These are phyloP conservation scores for Coniochaeta ligniaria DNA, from an alignment of 2,329 filamentous ascomycete species.

Conservation along the genomic window DNA sequence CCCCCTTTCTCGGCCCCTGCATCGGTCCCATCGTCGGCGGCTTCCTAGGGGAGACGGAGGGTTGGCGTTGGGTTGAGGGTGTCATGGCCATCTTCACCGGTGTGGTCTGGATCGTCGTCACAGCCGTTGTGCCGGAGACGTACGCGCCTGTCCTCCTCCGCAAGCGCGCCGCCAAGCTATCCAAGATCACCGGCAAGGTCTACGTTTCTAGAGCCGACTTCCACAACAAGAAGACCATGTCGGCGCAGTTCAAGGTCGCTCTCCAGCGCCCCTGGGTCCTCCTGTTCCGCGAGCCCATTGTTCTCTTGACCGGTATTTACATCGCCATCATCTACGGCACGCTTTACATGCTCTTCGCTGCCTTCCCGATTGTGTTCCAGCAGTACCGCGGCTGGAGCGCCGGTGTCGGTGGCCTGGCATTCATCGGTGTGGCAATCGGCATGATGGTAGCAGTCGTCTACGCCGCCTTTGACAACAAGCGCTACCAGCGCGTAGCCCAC, in stretches of 20 bases:
- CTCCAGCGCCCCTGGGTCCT: slow-evolving; percentile 61
- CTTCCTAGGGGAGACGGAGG: slow-evolving; percentile 55
- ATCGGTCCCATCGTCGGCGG: slow-evolving; percentile 53
- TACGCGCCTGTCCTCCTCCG: slow-evolving; percentile 53
- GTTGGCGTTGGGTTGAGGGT: slow-evolving; percentile 66
- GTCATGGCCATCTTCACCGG: slow-evolving; percentile 59
- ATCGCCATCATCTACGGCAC: slow-evolving; percentile 55
- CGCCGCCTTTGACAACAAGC: slow-evolving; percentile 46
- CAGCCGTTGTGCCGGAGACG: slow-evolving; percentile 50
- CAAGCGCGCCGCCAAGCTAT: slow-evolving; percentile 42
- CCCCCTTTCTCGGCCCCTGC: slow-evolving; percentile 46
- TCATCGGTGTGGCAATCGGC: slow-evolving; percentile 62
- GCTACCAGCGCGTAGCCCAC: slow-evolving; percentile 38
- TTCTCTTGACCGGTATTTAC: slow-evolving; percentile 58
- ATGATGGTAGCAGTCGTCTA: slow-evolving; percentile 53
- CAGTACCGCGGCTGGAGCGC: slow-evolving; percentile 48
- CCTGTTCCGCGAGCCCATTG: slow-evolving; percentile 64
- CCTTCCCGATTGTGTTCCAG: slow-evolving; percentile 62
- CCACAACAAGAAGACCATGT: slow-evolving; percentile 27
- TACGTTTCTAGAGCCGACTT: slow-evolving; percentile 47
- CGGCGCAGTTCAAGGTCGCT: slow-evolving; percentile 47
- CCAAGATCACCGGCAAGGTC: slow-evolving; percentile 43
- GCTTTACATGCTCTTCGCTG: slow-evolving; percentile 53
- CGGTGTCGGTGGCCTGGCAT: slow-evolving; percentile 56
- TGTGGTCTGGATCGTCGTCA: slow-evolving; percentile 47